Percentiles rank a stretch among this genome's conserved stretches.
phyloP scores from a whole-genome alignment of 2,329 filamentous ascomycete genomes.

The Penicillium sp. region DNA sequence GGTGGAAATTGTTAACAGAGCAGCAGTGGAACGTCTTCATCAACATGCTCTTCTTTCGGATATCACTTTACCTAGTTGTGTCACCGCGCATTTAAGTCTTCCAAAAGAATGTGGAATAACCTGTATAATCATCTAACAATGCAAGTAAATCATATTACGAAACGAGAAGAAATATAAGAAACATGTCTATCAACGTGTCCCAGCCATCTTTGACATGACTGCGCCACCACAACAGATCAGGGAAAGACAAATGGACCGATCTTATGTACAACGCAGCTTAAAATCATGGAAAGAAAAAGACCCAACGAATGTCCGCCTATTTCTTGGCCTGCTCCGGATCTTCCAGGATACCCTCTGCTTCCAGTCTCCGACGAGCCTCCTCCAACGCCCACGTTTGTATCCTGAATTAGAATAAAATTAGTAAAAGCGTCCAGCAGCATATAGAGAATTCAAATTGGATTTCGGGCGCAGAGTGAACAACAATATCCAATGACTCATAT shows the following conservation, averaged over 20 bases:
- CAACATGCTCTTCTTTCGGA: neutral
- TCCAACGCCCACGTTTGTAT: slow-evolving; percentile 99
- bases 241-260: slow-evolving; percentile 26
- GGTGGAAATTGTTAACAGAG: neutral
- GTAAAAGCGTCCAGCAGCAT: neutral
- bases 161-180: slow-evolving; percentile 28
- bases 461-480: neutral
- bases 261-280: slow-evolving; percentile 42
- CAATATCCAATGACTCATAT: neutral
- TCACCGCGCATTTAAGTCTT: neutral
- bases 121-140: neutral
- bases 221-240: slow-evolving; percentile 27
- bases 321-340: slow-evolving; percentile 63
- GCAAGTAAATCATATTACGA: slow-evolving; percentile 5
- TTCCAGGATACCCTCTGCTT: slow-evolving; percentile 88
- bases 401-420: slow-evolving; percentile 47
- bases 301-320: slow-evolving; percentile 35
- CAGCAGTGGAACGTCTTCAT: no score
- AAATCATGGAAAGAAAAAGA: slow-evolving; percentile 19
- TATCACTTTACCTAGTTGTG: neutral
- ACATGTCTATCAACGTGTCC: slow-evolving; percentile 32
- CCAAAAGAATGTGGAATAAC: neutral
- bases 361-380: slow-evolving; percentile 90
- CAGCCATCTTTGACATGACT: slow-evolving; percentile 18
- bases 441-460: neutral